These are phyloP conservation scores for Diplodia seriata DNA, from an alignment of 2,329 filamentous ascomycete species.

Conservation along the genomic window DNA sequence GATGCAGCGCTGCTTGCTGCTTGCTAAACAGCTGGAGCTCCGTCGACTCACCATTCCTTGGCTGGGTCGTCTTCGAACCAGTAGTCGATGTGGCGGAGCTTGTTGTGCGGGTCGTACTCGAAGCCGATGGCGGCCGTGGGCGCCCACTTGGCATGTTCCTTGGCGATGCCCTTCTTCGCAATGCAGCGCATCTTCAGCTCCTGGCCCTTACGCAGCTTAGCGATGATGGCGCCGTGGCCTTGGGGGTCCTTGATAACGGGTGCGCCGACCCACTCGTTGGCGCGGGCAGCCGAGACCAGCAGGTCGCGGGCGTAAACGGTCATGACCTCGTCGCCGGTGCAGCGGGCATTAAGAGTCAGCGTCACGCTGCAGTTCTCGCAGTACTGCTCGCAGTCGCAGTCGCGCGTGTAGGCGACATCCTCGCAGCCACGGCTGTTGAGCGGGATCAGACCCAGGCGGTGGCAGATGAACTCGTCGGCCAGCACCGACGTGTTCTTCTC, in stretches of 20 bases:
- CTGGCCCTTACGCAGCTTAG: constrained; percentile 88
- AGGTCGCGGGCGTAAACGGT: constrained; percentile 92
- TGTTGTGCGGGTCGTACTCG: constrained; percentile 98
- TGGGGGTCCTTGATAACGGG: constrained; percentile 86
- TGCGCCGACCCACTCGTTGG: constrained; percentile 76
- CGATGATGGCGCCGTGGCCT: constrained; percentile 81
- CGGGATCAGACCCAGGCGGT: constrained; percentile 88
- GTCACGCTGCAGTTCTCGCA: constrained; percentile 91
- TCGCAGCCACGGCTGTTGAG: constrained; percentile 85
- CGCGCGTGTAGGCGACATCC: constrained; percentile 82
- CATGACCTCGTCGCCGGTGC: constrained; percentile 86
- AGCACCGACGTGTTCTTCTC: constrained; percentile 94
- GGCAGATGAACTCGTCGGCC: constrained; percentile 93
- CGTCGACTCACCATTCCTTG: constrained; percentile 76
- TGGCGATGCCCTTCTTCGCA: constrained; percentile 97
- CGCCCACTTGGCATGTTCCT: constrained; percentile 98
- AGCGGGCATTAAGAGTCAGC: constrained; percentile 83
- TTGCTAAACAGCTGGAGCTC: neutral
- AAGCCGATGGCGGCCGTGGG: constrained; percentile 92
- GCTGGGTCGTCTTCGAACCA: constrained; percentile 90
- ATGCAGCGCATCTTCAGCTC: constrained; percentile 90
- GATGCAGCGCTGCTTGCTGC: neutral
- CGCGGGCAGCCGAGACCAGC: constrained; percentile 71
- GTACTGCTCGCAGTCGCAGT: constrained; percentile 96
- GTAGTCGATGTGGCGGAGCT: constrained; percentile 86